Evolutionary conservation across 1,284 basidiomycete species (phyloP).

Genomic region (Trichosporon faecale): DNA sequence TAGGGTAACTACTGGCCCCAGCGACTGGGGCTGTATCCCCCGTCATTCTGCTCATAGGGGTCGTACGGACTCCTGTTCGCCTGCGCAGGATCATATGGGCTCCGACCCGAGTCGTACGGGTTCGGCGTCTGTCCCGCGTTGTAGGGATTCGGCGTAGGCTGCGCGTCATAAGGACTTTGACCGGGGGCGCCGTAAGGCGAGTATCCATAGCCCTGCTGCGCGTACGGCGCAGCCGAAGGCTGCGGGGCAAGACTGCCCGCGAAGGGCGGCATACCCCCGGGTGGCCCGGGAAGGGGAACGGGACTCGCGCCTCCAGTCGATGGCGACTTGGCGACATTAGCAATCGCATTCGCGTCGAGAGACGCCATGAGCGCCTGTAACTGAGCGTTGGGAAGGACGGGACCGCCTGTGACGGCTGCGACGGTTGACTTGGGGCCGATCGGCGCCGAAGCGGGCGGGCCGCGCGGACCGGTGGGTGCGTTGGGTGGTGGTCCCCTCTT

Average conservation of each 20-base stretch:
- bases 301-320: background rate
- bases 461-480: slow-evolving; percentile 39
- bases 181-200: background rate
- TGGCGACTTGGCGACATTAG: background rate
- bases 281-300: background rate
- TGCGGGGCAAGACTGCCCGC: background rate
- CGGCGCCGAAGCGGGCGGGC: background rate
- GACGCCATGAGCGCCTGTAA: slow-evolving; percentile 44
- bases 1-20: background rate
- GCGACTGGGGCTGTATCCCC: background rate
- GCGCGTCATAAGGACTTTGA: background rate
- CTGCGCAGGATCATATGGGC: background rate
- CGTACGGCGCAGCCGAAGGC: background rate
- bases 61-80: background rate
- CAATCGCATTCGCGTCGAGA: slow-evolving; percentile 36
- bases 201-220: background rate
- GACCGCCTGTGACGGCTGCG: background rate
- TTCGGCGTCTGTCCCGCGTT: background rate
- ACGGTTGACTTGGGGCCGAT: slow-evolving; percentile 8
- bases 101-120: background rate
- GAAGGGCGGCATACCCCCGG: background rate
- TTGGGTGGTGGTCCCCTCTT: slow-evolving; percentile 53
- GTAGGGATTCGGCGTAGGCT: background rate
- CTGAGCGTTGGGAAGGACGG: slow-evolving; percentile 41
- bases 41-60: background rate